Conservation (phyloP, 108 stramenopile genomes). For the Cyclotella distinguenda region DNA sequence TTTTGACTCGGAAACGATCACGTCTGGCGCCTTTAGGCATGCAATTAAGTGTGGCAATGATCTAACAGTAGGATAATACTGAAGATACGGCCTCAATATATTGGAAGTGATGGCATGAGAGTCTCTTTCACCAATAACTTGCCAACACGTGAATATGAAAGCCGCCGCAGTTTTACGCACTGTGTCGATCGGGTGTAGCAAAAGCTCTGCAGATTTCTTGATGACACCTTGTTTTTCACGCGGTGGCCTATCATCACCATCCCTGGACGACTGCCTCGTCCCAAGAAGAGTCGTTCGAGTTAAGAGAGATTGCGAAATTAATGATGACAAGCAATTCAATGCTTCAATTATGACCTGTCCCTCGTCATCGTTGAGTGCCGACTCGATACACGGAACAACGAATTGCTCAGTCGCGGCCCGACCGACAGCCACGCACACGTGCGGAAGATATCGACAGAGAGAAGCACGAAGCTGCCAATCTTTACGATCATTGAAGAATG, state of each 20-base stretch:
- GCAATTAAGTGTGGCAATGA: conserved; percentile 29
- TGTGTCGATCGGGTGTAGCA: conserved; percentile 67
- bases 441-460: conserved; percentile 85
- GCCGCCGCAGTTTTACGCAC: conserved; percentile 51
- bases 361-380: conserved; percentile 85
- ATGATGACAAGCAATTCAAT: conserved; percentile 58
- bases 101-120: conserved; percentile 63
- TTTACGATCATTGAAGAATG: conserved; percentile 93
- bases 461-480: conserved; percentile 91
- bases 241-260: conserved; percentile 17
- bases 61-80: conserved; percentile 51
- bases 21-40: conserved; percentile 29
- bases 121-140: conserved; percentile 67
- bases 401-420: conserved; percentile 90
- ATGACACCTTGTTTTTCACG: conserved; percentile 55
- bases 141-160: conserved; percentile 51
- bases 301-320: conserved; percentile 64
- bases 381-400: conserved; percentile 93
- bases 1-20: background rate
- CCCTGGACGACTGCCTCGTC: conserved; percentile 10
- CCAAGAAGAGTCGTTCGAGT: conserved; percentile 60
- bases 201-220: conserved; percentile 65
- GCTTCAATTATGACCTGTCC: conserved; percentile 84
- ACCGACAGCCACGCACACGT: conserved; percentile 90
- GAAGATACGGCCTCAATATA: conserved; percentile 67